Evolutionary conservation across 1,284 basidiomycete species (phyloP), one percentile per base, ranked within the genome.

Genomic region (Tilletia horrida): DNA sequence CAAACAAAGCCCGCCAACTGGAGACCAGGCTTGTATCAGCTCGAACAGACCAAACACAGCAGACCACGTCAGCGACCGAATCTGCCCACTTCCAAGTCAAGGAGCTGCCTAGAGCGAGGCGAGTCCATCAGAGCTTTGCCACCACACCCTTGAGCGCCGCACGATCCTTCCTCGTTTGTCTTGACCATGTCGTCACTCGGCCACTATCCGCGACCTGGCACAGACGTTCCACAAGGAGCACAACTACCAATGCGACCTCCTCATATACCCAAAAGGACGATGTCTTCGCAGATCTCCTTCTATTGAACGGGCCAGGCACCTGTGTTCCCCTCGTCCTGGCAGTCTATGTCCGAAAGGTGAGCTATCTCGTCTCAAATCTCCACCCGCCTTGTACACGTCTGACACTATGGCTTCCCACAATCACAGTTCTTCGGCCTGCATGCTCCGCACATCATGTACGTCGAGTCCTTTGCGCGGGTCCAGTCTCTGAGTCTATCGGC

Each of bases 291-390:
- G 92, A 97, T 69, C 84, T 93, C 27, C 84, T 98, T 29, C 83
- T 99, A 64, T 83, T 98, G 52, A 98, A 98, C 82, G 96, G 96
- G 6, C 96, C 96, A 0, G 96, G 94, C 9, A 97, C 95, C 2
- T 95, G 92, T 78, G 88, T 95, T 42, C 85, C 90, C 1, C 85
- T 98, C 18, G 91, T 90, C 64, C 69, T 87, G 6, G 88, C 91
- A 0, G 85, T 88, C 14, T 90, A 89, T 77, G 73, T 92, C 29
- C 88, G 90, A 69, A 87, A 88, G 81, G 95, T 93, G 76, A 77
- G 90, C 84, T 14, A 16, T 14, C 47, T 9, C 65, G 23, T 7
- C 27, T 27, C n/a, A 52, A 16, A 18, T 48, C 6, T 18, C 45
- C 16, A 6, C 6, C 18, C 4, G 16, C 16, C 45, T 18, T 3